Evolutionary conservation across 208 protist species (phyloP).

Genomic region (Endotrypanum monterogeii): DNA sequence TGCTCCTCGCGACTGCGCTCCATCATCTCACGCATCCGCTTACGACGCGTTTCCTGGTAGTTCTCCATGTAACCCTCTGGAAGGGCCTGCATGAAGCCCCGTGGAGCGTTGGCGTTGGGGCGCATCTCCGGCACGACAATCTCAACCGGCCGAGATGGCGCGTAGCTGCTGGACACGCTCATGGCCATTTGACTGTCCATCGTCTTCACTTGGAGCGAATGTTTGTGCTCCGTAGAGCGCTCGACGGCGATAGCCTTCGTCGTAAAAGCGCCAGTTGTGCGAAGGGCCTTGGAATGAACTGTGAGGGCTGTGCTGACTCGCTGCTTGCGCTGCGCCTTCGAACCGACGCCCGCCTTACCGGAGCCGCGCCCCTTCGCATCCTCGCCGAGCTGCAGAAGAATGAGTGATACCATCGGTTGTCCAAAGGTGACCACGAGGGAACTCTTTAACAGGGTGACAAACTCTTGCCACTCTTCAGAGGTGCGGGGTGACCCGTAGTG

Average conservation of each 20-base stretch:
- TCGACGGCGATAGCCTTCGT: conserved; percentile 66
- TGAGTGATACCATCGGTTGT: conserved; percentile 67
- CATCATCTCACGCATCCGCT: conserved; percentile 86
- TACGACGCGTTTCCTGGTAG: conserved; percentile 75
- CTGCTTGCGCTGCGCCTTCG: conserved; percentile 7
- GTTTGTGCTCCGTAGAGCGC: conserved; percentile 49
- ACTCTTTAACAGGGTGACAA: conserved; percentile 64
- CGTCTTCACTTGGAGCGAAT: conserved; percentile 88
- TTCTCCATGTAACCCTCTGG: conserved; percentile 63
- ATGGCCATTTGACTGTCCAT: conserved; percentile 89
- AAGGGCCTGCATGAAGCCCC: conserved; percentile 80
- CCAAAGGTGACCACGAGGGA: conserved; percentile 86
- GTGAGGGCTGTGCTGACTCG: conserved; percentile 43
- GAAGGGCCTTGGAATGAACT: conserved; percentile 66
- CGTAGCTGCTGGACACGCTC: conserved; percentile 86
- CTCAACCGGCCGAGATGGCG: conserved; percentile 76
- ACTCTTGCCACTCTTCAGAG: conserved; percentile 61
- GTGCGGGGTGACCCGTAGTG: conserved; percentile 37
- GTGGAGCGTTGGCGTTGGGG: conserved; percentile 73
- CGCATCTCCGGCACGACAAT: conserved; percentile 69
- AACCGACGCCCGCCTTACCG: not conserved
- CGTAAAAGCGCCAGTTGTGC: conserved; percentile 65
- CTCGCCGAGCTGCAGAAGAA: conserved; percentile 67
- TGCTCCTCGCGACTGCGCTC: conserved; percentile 75
- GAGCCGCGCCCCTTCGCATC: conserved; percentile 7